These are phyloP conservation scores for Sarcomyxa edulis DNA, from an alignment of 768 basidiomycete species.

Conservation along the genomic window DNA sequence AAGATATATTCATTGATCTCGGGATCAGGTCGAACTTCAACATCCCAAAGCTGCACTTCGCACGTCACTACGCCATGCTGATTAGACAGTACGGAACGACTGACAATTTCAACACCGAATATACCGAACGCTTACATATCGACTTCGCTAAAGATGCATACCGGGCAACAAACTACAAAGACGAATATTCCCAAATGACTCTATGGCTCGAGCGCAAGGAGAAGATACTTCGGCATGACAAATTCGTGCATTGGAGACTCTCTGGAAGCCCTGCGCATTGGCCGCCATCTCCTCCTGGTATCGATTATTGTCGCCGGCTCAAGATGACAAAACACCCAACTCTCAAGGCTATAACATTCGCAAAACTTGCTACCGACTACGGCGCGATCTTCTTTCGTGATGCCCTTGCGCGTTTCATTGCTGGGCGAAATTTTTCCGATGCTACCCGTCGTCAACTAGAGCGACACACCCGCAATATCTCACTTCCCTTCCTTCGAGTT, in stretches of 20 bases:
- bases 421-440: conserved; percentile 12
- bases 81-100: conserved; percentile 9
- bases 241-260: conserved; percentile 23
- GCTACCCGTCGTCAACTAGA: conserved; percentile 13
- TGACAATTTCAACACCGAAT: conserved; percentile 13
- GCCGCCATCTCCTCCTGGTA: conserved; percentile 4
- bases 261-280: conserved; percentile 7
- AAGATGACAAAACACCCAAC: conserved; percentile 21
- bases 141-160: conserved; percentile 24
- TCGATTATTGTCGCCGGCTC: conserved; percentile 10
- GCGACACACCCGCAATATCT: conserved; percentile 3
- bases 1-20: conserved; percentile 20
- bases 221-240: conserved; percentile 18
- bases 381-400: conserved; percentile 19
- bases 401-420: conserved; percentile 22
- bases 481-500: conserved; percentile 19
- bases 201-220: conserved; percentile 30
- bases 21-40: conserved; percentile 5
- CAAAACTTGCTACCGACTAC: conserved; percentile 14
- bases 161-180: conserved; percentile 17
- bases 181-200: conserved; percentile 33
- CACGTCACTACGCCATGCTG: conserved; percentile 3
- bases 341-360: conserved; percentile 17
- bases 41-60: conserved; percentile 7
- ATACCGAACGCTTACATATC: conserved; percentile 8